Evolutionary conservation across 148 eudicot genomes (phyloP), one percentile per base, ranked within the genome.

Genomic region (Silene latifolia): DNA sequence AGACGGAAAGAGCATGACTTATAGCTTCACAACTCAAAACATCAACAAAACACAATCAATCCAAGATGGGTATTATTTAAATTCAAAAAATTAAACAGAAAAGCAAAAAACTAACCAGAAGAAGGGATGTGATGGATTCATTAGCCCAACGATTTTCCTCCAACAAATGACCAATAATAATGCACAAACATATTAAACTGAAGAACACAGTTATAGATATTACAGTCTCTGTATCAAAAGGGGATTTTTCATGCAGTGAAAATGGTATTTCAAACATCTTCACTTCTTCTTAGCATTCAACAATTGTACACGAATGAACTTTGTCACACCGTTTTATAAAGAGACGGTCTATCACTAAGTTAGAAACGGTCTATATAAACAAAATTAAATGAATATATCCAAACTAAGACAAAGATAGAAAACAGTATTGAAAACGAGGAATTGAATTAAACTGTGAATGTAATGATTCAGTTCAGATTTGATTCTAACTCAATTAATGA

Each of bases 141-240:
- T 86, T 88, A 23, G 92, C 89, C 89, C 89, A 88, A 1, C 88
- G 88, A 69, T 83, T 72, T 74, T 86, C 88, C 75, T 88, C 92
- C 32, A 88, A 59, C 68, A 88, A 85, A 79, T 88, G 92, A 58
- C 92, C 92, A 67, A 88, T 67, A 20, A 88, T 72, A 44, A 88
- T 86, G 75, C 92, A 88, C 78, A 82, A 77, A 66, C 88, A 85
- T 44, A 88, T 84, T 51, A 88, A 83, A 15, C 82, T 25, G 18
- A 88, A 68, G 75, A 88, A 88, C 51, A 88, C 80, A 0, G 89
- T 88, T 4, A 88, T 77, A 0, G 89, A 78, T 12, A 85, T 76
- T n/a, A 88, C 88, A 1, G 88, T 80, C 51, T 67, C 60, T 4
- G 80, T 62, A 51, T 83, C 74, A 72, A 88, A 79, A 12, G 81